Percentiles rank a stretch among this genome's conserved stretches.
Evolutionary conservation across 139 green algal genomes (phyloP).

Genomic region (Chlorella sp.): DNA sequence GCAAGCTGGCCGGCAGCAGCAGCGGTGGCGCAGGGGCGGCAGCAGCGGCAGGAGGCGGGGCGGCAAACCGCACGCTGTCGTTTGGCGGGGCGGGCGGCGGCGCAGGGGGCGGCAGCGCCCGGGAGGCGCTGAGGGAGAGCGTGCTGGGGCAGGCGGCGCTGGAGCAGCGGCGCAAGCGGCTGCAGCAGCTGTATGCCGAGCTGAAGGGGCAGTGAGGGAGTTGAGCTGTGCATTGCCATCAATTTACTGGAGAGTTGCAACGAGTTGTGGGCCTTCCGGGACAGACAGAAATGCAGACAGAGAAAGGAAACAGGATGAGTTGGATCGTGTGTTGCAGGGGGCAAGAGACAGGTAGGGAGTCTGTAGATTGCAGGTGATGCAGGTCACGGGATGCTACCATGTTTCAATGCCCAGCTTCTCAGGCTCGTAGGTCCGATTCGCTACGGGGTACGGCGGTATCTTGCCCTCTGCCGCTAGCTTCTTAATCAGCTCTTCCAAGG

Average conservation of each 20-base stretch:
- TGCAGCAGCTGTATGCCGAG: constrained; percentile 44
- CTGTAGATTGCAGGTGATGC: neutral
- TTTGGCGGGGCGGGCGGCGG: neutral
- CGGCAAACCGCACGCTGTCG: neutral
- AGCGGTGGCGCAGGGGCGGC: neutral
- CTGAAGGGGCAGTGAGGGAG: constrained; percentile 14
- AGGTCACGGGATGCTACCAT: neutral
- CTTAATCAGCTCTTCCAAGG: constrained; percentile 34
- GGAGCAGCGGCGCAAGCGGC: constrained; percentile 33
- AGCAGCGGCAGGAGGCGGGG: neutral
- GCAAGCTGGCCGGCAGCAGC: neutral
- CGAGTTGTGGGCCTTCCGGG: no score
- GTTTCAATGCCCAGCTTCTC: neutral
- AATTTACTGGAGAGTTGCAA: no score
- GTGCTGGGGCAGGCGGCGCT: constrained; percentile 25
- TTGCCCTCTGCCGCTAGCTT: constrained; percentile 22
- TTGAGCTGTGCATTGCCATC: no score
- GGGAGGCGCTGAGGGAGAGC: constrained; percentile 15
- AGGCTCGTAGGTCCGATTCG: neutral
- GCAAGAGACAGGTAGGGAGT: no score
- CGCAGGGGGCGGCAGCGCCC: neutral
- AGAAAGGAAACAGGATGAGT: no score
- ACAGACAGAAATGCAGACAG: neutral
- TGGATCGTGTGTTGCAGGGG: no score
- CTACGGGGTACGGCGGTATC: constrained; percentile 18